phyloP scores from a whole-genome alignment of 2,329 filamentous ascomycete species.

The Clathrospora elynae region DNA sequence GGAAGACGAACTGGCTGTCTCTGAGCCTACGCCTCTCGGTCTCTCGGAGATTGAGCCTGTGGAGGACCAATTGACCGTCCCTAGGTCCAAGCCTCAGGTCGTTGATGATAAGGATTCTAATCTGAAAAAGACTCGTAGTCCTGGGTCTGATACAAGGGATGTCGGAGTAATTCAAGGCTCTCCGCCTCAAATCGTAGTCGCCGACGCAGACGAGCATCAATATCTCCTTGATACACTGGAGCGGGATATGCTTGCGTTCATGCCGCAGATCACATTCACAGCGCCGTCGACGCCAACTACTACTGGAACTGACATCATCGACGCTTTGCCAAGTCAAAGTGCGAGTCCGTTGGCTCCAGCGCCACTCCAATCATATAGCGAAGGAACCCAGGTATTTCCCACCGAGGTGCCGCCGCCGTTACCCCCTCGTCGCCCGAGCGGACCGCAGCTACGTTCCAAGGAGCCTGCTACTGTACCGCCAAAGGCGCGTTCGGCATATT shows the following conservation, averaged over 20 bases:
- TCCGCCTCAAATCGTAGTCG: not conserved
- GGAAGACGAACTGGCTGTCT: slow-evolving; percentile 19
- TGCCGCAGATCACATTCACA: slow-evolving; percentile 20
- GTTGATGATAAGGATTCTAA: too few relatives aligned
- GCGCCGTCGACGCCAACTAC: slow-evolving; percentile 3
- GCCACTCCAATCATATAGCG: slow-evolving; percentile 17
- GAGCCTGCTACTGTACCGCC: slow-evolving; percentile 1
- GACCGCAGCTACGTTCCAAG: slow-evolving; percentile 4
- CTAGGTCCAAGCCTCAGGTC: too few relatives aligned
- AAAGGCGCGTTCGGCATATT: slow-evolving; percentile 11
- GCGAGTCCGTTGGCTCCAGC: slow-evolving; percentile 1
- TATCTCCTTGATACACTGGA: slow-evolving; percentile 21
- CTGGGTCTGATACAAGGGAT: slow-evolving; percentile 5
- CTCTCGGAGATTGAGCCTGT: too few relatives aligned
- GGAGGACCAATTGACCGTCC: too few relatives aligned
- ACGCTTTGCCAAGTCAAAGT: not conserved
- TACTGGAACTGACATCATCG: not conserved
- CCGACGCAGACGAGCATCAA: slow-evolving; percentile 8
- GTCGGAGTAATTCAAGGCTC: not conserved
- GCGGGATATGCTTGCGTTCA: slow-evolving; percentile 22
- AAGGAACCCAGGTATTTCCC: not conserved
- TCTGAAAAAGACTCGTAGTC: not conserved
- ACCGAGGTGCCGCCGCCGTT: slow-evolving; percentile 16
- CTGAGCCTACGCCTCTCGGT: too few relatives aligned
- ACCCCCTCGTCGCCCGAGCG: slow-evolving; percentile 29